A percentile compares a stretch with the other conserved stretches of the same genome.
These are phyloP conservation scores for Hypoxylon sp. DNA, from an alignment of 2,329 filamentous ascomycete genomes.

Conservation along the genomic window DNA sequence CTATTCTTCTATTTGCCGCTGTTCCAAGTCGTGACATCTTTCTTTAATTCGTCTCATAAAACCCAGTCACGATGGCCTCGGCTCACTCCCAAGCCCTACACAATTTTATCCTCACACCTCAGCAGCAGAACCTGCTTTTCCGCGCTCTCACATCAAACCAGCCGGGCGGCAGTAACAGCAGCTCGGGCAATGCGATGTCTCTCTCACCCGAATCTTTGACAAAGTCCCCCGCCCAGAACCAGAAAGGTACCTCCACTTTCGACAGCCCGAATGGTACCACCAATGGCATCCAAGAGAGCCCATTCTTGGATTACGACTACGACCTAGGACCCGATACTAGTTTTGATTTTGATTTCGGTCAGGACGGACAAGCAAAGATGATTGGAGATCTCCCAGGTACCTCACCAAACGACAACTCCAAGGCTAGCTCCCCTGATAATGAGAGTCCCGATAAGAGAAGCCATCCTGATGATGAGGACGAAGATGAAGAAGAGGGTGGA, in stretches of 20 bases:
- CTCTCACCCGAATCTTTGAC: slow-evolving; percentile 66
- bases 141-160: slow-evolving; percentile 82
- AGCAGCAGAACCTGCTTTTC: slow-evolving; percentile 82
- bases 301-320: slow-evolving; percentile 86
- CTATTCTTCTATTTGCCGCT: slow-evolving; percentile 3
- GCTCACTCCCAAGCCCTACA: slow-evolving; percentile 62
- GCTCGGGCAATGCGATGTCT: slow-evolving; percentile 59
- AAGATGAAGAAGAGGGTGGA: slow-evolving; percentile 66
- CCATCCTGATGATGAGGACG: slow-evolving; percentile 78
- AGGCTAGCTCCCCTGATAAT: slow-evolving; percentile 73
- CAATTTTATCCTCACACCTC: slow-evolving; percentile 79
- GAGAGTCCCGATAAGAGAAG: slow-evolving; percentile 79
- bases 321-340: slow-evolving; percentile 80
- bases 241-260: slow-evolving; percentile 57
- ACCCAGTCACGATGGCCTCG: slow-evolving; percentile 64
- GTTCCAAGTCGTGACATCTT: slow-evolving; percentile 24
- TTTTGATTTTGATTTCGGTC: slow-evolving; percentile 80
- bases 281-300: slow-evolving; percentile 77
- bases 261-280: slow-evolving; percentile 57
- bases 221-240: slow-evolving; percentile 63
- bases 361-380: slow-evolving; percentile 73
- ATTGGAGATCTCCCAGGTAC: slow-evolving; percentile 80
- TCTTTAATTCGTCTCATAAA: slow-evolving; percentile 20
- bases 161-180: slow-evolving; percentile 55
- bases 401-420: slow-evolving; percentile 56